phyloP scores from a whole-genome alignment of 2,329 filamentous ascomycete genomes.

The Phaeomoniella chlamydospora region DNA sequence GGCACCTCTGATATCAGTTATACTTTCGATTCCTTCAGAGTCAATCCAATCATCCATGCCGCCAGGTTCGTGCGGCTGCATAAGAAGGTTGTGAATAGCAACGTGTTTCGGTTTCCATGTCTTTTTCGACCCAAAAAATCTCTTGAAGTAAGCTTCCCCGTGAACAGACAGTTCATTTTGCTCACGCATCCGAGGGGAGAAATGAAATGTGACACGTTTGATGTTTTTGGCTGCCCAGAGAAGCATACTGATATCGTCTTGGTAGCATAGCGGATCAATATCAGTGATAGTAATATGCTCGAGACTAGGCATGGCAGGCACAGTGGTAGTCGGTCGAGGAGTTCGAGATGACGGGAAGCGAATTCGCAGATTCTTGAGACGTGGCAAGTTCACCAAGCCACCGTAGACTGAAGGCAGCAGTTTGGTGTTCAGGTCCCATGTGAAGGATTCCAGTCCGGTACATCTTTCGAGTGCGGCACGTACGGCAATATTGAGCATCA shows the following conservation, averaged over 20 bases:
- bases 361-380: conserved; percentile 38
- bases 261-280: conserved; percentile 50
- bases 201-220: conserved; percentile 41
- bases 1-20: not conserved
- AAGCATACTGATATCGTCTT: conserved; percentile 45
- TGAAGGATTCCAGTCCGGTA: conserved; percentile 38
- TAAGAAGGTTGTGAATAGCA: conserved; percentile 43
- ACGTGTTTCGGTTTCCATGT: conserved; percentile 34
- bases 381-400: conserved; percentile 34
- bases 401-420: conserved; percentile 44
- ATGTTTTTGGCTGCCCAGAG: conserved; percentile 39
- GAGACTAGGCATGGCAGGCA: conserved; percentile 43
- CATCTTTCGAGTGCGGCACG: conserved; percentile 46
- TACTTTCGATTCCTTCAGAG: not conserved
- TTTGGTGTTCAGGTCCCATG: conserved; percentile 48
- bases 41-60: conserved; percentile 21
- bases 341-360: conserved; percentile 40
- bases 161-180: conserved; percentile 42
- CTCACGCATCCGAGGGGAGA: conserved; percentile 46
- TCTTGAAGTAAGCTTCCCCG: conserved; percentile 41
- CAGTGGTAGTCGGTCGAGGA: conserved; percentile 39
- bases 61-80: conserved; percentile 30
- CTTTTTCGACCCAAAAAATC: conserved; percentile 29
- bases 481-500: conserved; percentile 47
- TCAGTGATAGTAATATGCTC: conserved; percentile 38